phyloP scores from a whole-genome alignment of 1,284 basidiomycete species.

The Albatrellus sp. region DNA sequence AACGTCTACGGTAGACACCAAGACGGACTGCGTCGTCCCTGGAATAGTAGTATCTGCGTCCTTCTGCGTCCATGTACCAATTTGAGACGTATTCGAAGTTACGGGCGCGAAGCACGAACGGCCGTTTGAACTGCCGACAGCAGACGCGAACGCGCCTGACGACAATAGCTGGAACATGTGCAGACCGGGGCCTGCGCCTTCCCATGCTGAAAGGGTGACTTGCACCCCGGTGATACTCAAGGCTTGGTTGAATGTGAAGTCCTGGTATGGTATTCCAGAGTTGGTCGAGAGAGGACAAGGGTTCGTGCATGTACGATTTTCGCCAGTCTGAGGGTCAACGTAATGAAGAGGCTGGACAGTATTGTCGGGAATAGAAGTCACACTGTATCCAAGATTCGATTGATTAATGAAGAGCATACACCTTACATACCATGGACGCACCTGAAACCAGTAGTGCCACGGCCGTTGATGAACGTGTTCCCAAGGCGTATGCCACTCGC shows the following conservation, averaged over 20 bases:
- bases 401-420: too few relatives aligned
- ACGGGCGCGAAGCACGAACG: slow-evolving; percentile 67
- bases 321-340: slow-evolving; percentile 62
- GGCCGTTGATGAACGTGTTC: slow-evolving; percentile 75
- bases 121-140: slow-evolving; percentile 46
- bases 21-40: slow-evolving; percentile 68
- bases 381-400: slow-evolving; percentile 26
- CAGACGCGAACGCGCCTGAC: slow-evolving; percentile 78
- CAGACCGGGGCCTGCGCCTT: slow-evolving; percentile 70
- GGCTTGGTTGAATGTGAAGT: slow-evolving; percentile 68
- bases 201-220: slow-evolving; percentile 69
- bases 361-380: slow-evolving; percentile 85
- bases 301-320: slow-evolving; percentile 60
- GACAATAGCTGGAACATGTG: slow-evolving; percentile 87
- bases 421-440: slow-evolving; percentile 22
- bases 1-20: slow-evolving; percentile 58
- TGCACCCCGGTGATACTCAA: slow-evolving; percentile 71
- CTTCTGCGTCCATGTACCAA: slow-evolving; percentile 60
- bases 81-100: slow-evolving; percentile 48
- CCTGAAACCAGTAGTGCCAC: slow-evolving; percentile 81
- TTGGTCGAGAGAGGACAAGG: slow-evolving; percentile 69
- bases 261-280: slow-evolving; percentile 71
- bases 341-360: slow-evolving; percentile 66
- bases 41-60: slow-evolving; percentile 61
- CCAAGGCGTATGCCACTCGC: slow-evolving; percentile 79